Base-by-base conservation (phyloP, 2,329 filamentous ascomycete genomes). In the Epichloe amarillans region DNA sequence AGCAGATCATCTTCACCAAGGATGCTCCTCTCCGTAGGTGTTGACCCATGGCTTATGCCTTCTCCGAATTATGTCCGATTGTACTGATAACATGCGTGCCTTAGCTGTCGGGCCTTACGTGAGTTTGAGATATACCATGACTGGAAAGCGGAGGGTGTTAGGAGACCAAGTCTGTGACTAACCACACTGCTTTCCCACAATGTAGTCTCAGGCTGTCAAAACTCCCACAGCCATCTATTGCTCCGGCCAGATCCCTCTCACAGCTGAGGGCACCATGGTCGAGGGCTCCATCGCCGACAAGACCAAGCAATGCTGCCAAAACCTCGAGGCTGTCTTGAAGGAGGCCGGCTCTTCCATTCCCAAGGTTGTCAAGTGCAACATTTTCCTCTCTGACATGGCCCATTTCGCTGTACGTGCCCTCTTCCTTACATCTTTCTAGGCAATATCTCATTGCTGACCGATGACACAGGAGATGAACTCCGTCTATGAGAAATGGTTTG, bases 371-470 rank as follows among this genome's bases (percentile, higher is more conserved):
- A 95, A 96, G 78, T 86, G 89, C 60, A 88, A 83, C 65, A 84
- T 95, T 64, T 97, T 96, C 77, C 72, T 97, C 55, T 84, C 85
- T 47, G 86, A 94, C 69, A 97, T 97, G 91, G 79, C 76, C 56
- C 77, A 93, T 70, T 97, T 97, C 64, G 82, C 78, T 47, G 75
- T 77, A 62, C 58, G 74, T 64, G 10, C 4, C 5, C n/a, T 3
- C n/a, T 36, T 23, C 11, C 35, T 30, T 30, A 10, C 8, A 30
- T 30, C 26, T 30, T 30, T 30, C 30, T 21, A 30, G 11, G 11
- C 2, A 6, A 5, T 33, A 14, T 10, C 15, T 21, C 49, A 21
- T 30, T 23, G n/a, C 43, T 53, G 48, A 51, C 38, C 7, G 7
- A 17, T 19, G 15, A 7, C 17, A 7, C 52, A 77, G 66, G 81